Conservation (phyloP, 2,329 filamentous ascomycete species). For the Arthroderma sp. region DNA sequence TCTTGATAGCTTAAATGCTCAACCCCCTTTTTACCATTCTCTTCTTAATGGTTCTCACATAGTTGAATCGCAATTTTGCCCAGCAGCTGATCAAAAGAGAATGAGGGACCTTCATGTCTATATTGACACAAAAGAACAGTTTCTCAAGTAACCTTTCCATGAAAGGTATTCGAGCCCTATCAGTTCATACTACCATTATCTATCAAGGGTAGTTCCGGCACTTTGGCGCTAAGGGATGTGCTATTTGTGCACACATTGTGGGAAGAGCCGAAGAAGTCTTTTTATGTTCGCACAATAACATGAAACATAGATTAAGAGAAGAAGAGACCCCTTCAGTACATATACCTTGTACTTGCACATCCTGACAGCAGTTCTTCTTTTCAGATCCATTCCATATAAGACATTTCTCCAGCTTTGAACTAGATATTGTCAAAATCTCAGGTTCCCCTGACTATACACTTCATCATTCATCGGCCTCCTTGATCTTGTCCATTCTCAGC, state of each 20-base stretch:
- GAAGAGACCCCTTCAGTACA: not conserved
- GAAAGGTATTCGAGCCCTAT: not conserved
- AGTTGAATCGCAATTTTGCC: not conserved
- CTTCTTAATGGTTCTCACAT: not conserved
- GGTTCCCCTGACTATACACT: not conserved
- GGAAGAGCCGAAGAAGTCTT: not conserved
- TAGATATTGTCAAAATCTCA: no score
- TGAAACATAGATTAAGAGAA: not conserved
- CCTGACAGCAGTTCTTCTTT: not conserved
- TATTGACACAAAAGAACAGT: not conserved
- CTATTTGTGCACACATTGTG: not conserved
- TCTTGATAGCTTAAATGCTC: not conserved
- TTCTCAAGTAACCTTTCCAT: not conserved
- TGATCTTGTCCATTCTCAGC: not conserved
- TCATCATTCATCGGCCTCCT: not conserved
- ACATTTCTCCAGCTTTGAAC: not conserved
- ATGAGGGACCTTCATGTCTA: not conserved
- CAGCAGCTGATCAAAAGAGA: not conserved
- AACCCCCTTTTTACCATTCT: not conserved
- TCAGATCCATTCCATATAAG: not conserved
- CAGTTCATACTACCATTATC: not conserved
- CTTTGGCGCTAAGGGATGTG: not conserved
- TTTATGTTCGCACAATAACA: not conserved
- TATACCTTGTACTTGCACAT: not conserved
- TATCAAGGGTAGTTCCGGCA: not conserved